Base-by-base conservation (phyloP, 2,329 filamentous ascomycete species). In the Chaetomium globosum region DNA sequence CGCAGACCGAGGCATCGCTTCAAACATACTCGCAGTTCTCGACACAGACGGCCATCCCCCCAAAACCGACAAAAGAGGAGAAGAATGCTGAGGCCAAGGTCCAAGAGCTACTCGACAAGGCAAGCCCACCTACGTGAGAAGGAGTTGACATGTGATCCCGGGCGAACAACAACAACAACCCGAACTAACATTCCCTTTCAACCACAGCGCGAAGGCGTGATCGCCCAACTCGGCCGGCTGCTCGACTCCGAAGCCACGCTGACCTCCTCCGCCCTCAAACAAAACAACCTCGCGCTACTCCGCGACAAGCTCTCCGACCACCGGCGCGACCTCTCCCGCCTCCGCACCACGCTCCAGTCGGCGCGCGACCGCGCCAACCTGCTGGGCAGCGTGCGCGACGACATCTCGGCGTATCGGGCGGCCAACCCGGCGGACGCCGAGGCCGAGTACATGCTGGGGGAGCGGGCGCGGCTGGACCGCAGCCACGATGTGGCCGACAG, bases 371-470 rank as follows among this genome's bases (percentile, higher is more conserved):
- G 93, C 70, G 90, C 91, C 64, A 97, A 98, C 77, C 87, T 99
- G 36, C 87, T 99, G 63, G 90, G 89, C 61, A 95, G 92, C 74
- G 93, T 99, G 57, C 91, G 92, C 68, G 90, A 90, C 73, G 95
- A 99, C 77, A 98, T 98, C 77, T 86, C 92, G 77, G 88, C 92
- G 62, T 97, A 97, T 80, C 91, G 90, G 62, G 86, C 89, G 58
- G 87, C 86, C 64, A 95, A 96, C 75, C 91, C 92, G 9, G 90
- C 87, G 71, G 87, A 88, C 2, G 90, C 89, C 62, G 95, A 98
- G 80, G 92, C 92, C 55, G 94, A 99, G 67, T 99, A 98, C 81
- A 97, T 99, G 93, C 85, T 99, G 31, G 90, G 91, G 72, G 95
- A 99, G 83, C 86, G 95, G 59, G 81, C 83, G 68, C 86, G 91